These are phyloP conservation scores for Teunomyces gatunensis DNA, from an alignment of 805 yeast species.

Conservation along the genomic window DNA sequence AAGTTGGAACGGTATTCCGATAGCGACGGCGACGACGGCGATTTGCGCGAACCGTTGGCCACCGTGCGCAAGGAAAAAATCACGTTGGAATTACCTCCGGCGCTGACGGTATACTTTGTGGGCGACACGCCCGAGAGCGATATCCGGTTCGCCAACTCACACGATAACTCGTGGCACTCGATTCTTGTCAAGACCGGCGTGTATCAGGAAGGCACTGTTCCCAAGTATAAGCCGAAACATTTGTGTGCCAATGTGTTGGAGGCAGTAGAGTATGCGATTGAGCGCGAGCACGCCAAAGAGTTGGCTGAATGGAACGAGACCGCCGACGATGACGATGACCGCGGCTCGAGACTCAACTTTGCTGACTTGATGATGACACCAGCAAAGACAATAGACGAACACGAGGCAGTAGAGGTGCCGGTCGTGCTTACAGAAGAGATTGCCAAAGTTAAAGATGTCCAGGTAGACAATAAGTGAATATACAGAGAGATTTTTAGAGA, in stretches of 20 bases:
- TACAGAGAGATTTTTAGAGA: neutral
- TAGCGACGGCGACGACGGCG: constrained; percentile 25
- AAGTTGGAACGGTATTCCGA: constrained; percentile 37
- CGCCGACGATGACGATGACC: constrained; percentile 22
- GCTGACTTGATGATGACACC: constrained; percentile 46
- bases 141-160: constrained; percentile 82
- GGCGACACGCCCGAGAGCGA: constrained; percentile 92
- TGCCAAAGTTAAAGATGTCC: constrained; percentile 35
- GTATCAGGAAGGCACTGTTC: constrained; percentile 74
- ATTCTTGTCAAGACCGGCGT: constrained; percentile 86
- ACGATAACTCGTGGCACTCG: constrained; percentile 81
- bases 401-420: constrained; percentile 51
- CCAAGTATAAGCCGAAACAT: constrained; percentile 76
- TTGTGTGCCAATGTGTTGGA: constrained; percentile 72
- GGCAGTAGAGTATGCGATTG: constrained; percentile 80
- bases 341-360: constrained; percentile 38
- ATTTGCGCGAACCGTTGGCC: constrained; percentile 10
- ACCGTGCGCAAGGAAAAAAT: constrained; percentile 35
- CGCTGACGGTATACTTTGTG: constrained; percentile 82
- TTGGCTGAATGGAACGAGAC: constrained; percentile 69
- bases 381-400: constrained; percentile 24
- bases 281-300: constrained; percentile 73
- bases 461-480: constrained; percentile 9
- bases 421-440: constrained; percentile 45
- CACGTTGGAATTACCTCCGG: constrained; percentile 68